Evolutionary conservation across 2,329 filamentous ascomycete genomes (phyloP), one percentile per base, ranked within the genome.

Genomic region (Stagonosporopsis tanaceti): DNA sequence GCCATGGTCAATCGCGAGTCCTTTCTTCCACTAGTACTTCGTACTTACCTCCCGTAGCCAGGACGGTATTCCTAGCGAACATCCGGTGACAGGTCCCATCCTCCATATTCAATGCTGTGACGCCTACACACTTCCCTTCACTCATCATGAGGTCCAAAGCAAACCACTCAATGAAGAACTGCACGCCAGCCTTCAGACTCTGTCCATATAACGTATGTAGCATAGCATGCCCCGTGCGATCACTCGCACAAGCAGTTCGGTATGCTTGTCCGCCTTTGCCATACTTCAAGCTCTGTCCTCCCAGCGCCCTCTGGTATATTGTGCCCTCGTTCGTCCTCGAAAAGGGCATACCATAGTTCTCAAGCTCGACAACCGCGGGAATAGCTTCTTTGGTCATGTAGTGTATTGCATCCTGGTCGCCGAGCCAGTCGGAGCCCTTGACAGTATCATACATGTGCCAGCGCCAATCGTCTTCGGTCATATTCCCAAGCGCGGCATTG

Each of bases 391-490:
- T 76, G 7, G 82, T 84, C 84, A 86, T 85, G 71, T 85, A 85
- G 68, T 85, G 83, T 54, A 86, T 85, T 25, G 84, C 83, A 65
- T 85, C 82, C 72, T 86, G 84, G 66, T 86, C 84, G 44, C 84
- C 84, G 4, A 85, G 78, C 84, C 84, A 86, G 69, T 86, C 84
- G 8, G 79, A 81, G 14, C 84, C 84, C 73, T 85, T 85, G 34
- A 85, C 82, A 0, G 83, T 85, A 66, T 85, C 83, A 71, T 85
- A 86, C 80, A 85, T 84, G 69, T 86, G 84, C 83, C 83, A 85
- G 55, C 83, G 77, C 81, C 82, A 86, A 62, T 85, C 82, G 68
- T 86, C 84, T 63, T 80, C 74, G 37, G 79, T 80, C 80, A 84
- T 84, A 65, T 84, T 84, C 62, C 82, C 84, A 15, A 86, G 73